Evolutionary conservation across 1,284 basidiomycete species (phyloP).

Genomic region (Microbotryum violaceum): DNA sequence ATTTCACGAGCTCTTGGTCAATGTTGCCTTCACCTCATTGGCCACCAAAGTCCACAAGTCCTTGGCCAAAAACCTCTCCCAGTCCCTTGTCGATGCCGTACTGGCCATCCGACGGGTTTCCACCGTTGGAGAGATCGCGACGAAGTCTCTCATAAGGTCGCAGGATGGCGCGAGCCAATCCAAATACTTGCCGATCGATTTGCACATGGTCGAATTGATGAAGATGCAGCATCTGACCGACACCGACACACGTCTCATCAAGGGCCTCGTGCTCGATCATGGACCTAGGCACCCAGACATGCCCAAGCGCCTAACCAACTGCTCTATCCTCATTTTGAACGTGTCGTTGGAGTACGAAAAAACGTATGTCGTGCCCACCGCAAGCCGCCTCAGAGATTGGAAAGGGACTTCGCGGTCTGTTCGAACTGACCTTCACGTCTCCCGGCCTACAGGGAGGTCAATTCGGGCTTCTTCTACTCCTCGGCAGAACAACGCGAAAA

Average conservation of each 20-base stretch:
- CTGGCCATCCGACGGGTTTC: constrained; percentile 61
- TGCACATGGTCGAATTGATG: constrained; percentile 99
- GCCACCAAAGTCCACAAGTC: constrained; percentile 81
- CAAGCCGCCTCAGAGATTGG: neutral
- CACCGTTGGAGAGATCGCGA: neutral
- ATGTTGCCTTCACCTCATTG: constrained; percentile 88
- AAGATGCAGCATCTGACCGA: constrained; percentile 99
- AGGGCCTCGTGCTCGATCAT: constrained; percentile 86
- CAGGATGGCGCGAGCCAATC: constrained; percentile 48
- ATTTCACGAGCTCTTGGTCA: constrained; percentile 83
- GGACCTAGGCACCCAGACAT: constrained; percentile 97
- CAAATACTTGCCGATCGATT: constrained; percentile 71
- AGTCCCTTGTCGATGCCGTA: constrained; percentile 93
- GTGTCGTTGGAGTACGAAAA: constrained; percentile 99
- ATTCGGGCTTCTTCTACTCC: constrained; percentile 99
- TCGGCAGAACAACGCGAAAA: constrained; percentile 98
- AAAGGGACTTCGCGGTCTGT: neutral
- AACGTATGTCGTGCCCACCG: constrained; percentile 58
- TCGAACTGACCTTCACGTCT: constrained; percentile 13
- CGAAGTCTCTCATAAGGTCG: constrained; percentile 45
- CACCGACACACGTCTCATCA: constrained; percentile 93
- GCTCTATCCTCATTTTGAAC: constrained; percentile 90
- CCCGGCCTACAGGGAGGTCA: constrained; percentile 69
- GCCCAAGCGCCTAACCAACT: constrained; percentile 97
- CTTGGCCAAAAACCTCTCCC: constrained; percentile 80